Evolutionary conservation across 345 rosid species (phyloP), one percentile per base, ranked within the genome.

Genomic region (Brassica cretica): DNA sequence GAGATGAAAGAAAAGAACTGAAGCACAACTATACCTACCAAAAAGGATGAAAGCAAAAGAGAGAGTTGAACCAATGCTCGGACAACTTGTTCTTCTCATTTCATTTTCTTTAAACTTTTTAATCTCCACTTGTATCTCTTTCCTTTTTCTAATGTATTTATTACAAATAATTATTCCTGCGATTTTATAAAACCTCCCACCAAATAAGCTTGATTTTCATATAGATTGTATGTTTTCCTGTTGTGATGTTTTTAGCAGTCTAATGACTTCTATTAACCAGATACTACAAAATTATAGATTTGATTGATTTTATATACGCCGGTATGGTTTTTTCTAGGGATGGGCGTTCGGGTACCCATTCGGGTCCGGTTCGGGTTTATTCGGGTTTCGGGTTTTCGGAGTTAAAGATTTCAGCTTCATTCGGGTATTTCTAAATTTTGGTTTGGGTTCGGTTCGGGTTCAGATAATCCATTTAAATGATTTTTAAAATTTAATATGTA

Each of bases 21-120:
- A 37, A 37, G 44, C 44, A 37, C 11, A 46, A 12, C 5, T 46
- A 12, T 46, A 5, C 14, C 16, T 46, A 46, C 55, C 58, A 70
- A 15, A 35, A 70, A 77, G 75, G 75, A 64, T 64, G 70, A 70
- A 63, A 32, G 64, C 71, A 77, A 77, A 77, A 25, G 30, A 53
- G 74, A 6, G 44, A 37, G 11, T 37, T 8, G 44, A 37, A 37
- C 44, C 10, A 46, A 46, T 51, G 6, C 19, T 51, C 19, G 18
- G 56, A 51, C 56, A 51, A 51, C 56, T n/a, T 51, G 16, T 51
- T 51, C 56, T 51, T 51, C 56, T 51, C 56, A 51, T 51, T 51
- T 51, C 19, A n/a, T n/a, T 18, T 51, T 51, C 56, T 5, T 51
- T 5, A 5, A 51, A 51, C 56, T 51, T 51, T n/a, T 49, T 49